phyloP scores from a whole-genome alignment of 495 filamentous ascomycete genomes.

The Beverwykella pulmonaria region DNA sequence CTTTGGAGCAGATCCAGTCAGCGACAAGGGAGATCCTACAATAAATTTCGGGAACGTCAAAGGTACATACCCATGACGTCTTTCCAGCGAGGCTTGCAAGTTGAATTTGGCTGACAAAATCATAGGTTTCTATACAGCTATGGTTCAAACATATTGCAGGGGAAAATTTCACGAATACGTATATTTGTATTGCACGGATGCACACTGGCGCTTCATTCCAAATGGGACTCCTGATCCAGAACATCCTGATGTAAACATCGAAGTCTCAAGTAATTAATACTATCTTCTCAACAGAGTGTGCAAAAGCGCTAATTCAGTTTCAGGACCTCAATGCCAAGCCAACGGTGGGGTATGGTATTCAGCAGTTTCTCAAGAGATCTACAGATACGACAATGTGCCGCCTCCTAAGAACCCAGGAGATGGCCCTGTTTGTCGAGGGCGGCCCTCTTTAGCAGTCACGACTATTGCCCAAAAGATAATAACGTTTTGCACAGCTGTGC shows the following conservation, averaged over 20 bases:
- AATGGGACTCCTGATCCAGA: neutral
- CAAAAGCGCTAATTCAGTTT: neutral
- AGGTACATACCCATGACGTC: too few relatives aligned
- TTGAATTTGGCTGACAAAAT: neutral
- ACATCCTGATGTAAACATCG: neutral
- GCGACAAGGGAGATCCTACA: neutral
- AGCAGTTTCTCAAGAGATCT: neutral
- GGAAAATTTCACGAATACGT: neutral
- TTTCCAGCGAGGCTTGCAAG: too few relatives aligned
- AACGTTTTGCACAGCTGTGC: neutral
- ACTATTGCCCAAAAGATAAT: neutral
- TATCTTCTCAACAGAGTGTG: too few relatives aligned
- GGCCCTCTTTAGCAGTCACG: neutral
- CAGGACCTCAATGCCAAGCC: neutral
- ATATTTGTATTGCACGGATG: neutral
- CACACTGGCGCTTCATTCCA: neutral
- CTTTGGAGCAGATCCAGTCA: neutral
- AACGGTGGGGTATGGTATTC: neutral
- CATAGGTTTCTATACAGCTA: neutral
- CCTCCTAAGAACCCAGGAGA: neutral
- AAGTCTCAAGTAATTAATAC: neutral
- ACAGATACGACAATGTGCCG: neutral
- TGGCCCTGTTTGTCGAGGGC: neutral
- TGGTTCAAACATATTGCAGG: neutral
- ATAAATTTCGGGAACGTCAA: too few relatives aligned